Conservation (phyloP, 345 rosid genomes). For the Gossypium raimondii region DNA sequence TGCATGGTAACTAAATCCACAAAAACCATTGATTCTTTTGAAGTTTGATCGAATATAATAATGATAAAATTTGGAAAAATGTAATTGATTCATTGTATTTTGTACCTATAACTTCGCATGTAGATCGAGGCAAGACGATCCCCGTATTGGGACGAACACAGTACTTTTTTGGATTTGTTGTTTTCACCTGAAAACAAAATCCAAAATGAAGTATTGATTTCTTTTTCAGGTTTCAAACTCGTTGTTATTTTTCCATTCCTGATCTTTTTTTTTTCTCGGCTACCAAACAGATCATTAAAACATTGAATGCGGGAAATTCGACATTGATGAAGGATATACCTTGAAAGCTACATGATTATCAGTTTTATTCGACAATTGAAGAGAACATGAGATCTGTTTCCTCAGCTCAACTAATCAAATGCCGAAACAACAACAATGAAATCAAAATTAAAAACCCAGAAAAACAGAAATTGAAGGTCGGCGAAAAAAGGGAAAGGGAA, state of each 20-base stretch:
- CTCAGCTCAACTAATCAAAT: slow-evolving; percentile 55
- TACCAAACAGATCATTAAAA: slow-evolving; percentile 19
- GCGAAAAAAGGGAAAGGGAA: background rate
- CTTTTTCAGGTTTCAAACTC: background rate
- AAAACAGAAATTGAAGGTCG: slow-evolving; percentile 18
- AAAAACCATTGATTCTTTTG: slow-evolving; percentile 1
- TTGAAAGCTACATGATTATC: slow-evolving; percentile 70
- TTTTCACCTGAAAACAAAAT: slow-evolving; percentile 56
- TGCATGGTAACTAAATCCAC: slow-evolving; percentile 64
- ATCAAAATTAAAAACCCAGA: slow-evolving; percentile 15
- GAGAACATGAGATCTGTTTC: slow-evolving; percentile 88
- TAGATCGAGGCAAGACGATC: slow-evolving; percentile 58
- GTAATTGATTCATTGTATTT: slow-evolving; percentile 13
- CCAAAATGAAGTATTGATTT: background rate
- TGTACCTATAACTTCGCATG: slow-evolving; percentile 55
- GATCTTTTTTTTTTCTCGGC: slow-evolving; percentile 4
- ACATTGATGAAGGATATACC: slow-evolving; percentile 33
- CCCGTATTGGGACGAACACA: slow-evolving; percentile 80
- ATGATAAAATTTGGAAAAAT: background rate
- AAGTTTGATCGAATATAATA: background rate
- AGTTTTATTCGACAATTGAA: slow-evolving; percentile 62
- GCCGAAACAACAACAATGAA: slow-evolving; percentile 11
- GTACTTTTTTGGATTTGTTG: slow-evolving; percentile 78
- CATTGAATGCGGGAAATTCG: background rate
- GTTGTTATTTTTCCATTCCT: background rate